Base-by-base conservation (phyloP, 2,329 filamentous ascomycete species). In the Metarhizium rileyi region DNA sequence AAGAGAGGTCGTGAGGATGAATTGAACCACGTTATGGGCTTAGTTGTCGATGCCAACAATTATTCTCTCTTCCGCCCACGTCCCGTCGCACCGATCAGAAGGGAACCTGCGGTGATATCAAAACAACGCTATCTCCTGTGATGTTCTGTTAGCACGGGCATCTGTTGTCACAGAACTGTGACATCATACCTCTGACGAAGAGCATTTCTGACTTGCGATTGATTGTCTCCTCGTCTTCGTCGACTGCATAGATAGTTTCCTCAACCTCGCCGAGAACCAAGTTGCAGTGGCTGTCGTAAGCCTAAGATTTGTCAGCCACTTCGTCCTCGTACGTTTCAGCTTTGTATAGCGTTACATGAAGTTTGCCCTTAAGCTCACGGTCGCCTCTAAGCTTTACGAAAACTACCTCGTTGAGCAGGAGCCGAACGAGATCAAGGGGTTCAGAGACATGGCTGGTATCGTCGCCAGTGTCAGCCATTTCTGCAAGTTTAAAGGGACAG, bases 201-300 rank as follows among this genome's bases (percentile, higher is more conserved):
- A 98, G 73, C 93, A 98, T 98, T 66, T 97, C 93, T 41, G 90
- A 94, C 68, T 96, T 94, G 71, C 95, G 95, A 72, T 91, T 95
- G 55, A 93, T 82, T 14, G 90, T 95, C 87, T 95, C 86, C 16
- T 94, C 89, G 14, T 94, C 86, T 52, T 95, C 90, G 52, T 95
- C 90, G 4, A 95, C 84, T 30, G 91, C 77, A 65, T 95, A 98
- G 57, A 98, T 90, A 6, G 91, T 97, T 75, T 98, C 93, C 64
- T 96, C 90, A 4, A 97, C 93, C 57, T 98, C 93, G 49, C 93
- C 91, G 5, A 98, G 77, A 5, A 98, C 89, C 42, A 98, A 71
- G 64, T 98, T 98, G 78, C 94, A 98, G 69, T 98, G 93, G 63
- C 89, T 95, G 66, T 98, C 93, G 66, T 98, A 98, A 50, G 93